These are phyloP conservation scores for Leishmania turanica DNA, from an alignment of 208 protist species.

Conservation along the genomic window DNA sequence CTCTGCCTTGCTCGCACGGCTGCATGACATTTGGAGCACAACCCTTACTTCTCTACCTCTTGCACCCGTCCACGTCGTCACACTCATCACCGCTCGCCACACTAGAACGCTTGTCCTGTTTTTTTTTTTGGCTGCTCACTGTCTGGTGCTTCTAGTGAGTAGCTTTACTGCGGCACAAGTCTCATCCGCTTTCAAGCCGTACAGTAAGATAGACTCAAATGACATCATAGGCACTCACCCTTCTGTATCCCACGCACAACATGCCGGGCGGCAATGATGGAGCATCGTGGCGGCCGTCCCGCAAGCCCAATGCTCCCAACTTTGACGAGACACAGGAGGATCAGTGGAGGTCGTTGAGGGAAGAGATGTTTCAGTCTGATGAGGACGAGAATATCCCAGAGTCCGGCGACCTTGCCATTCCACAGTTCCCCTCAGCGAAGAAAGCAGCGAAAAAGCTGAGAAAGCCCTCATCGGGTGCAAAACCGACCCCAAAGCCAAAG, in stretches of 20 bases:
- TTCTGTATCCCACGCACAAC: neutral
- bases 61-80: neutral
- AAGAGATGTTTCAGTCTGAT: slow-evolving; percentile 52
- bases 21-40: neutral
- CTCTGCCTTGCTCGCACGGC: slow-evolving; percentile 7
- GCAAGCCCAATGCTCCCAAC: slow-evolving; percentile 22
- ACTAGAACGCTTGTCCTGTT: neutral
- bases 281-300: neutral
- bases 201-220: neutral
- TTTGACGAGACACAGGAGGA: slow-evolving; percentile 51
- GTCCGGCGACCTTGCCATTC: slow-evolving; percentile 34
- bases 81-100: neutral
- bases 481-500: slow-evolving; percentile 37
- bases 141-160: slow-evolving; percentile 1
- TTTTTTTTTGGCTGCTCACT: neutral
- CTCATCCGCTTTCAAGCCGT: neutral
- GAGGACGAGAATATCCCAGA: slow-evolving; percentile 39
- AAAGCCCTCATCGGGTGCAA: slow-evolving; percentile 13
- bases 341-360: slow-evolving; percentile 59
- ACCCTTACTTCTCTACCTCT: neutral
- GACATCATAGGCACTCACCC: neutral
- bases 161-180: neutral
- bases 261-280: slow-evolving; percentile 17
- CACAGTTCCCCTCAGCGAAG: slow-evolving; percentile 41
- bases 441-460: slow-evolving; percentile 15